phyloP scores from a whole-genome alignment of 192 early-diverging fungal genomes.

The Dispira parvispora region DNA sequence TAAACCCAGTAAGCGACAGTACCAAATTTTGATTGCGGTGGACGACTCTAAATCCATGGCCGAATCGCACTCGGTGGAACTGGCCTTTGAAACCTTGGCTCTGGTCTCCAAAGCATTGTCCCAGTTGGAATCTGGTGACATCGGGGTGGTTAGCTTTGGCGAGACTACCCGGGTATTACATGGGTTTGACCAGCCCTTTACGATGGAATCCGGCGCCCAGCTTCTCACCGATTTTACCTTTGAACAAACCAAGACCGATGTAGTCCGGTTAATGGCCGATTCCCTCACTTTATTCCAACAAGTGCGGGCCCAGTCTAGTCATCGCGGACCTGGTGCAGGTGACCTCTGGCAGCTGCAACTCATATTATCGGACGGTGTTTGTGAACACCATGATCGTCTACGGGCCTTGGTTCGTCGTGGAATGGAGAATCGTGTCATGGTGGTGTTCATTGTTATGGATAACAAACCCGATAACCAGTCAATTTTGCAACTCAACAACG shows the following conservation, averaged over 20 bases:
- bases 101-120: slow-evolving; percentile 81
- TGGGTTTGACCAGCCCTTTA: slow-evolving; percentile 87
- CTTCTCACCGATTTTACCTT: slow-evolving; percentile 87
- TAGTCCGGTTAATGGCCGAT: slow-evolving; percentile 71
- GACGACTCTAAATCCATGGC: slow-evolving; percentile 98
- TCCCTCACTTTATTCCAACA: slow-evolving; percentile 64
- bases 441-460: slow-evolving; percentile 93
- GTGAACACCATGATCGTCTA: slow-evolving; percentile 81
- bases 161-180: slow-evolving; percentile 73
- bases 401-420: slow-evolving; percentile 66
- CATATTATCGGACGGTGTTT: slow-evolving; percentile 92
- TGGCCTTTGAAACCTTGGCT: slow-evolving; percentile 88
- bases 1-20: slow-evolving; percentile 89
- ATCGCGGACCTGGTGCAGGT: slow-evolving; percentile 10
- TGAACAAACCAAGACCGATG: slow-evolving; percentile 73
- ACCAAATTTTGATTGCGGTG: slow-evolving; percentile 95
- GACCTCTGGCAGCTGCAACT: slow-evolving; percentile 96
- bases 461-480: slow-evolving; percentile 63
- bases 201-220: slow-evolving; percentile 73
- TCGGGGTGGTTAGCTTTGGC: slow-evolving; percentile 84
- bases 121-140: slow-evolving; percentile 89
- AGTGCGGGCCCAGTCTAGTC: slow-evolving; percentile 31
- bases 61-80: slow-evolving; percentile 67
- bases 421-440: slow-evolving; percentile 71
- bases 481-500: slow-evolving; percentile 80